Conservation (phyloP, 2,329 filamentous ascomycete genomes). For the Macrophomina tecta region DNA sequence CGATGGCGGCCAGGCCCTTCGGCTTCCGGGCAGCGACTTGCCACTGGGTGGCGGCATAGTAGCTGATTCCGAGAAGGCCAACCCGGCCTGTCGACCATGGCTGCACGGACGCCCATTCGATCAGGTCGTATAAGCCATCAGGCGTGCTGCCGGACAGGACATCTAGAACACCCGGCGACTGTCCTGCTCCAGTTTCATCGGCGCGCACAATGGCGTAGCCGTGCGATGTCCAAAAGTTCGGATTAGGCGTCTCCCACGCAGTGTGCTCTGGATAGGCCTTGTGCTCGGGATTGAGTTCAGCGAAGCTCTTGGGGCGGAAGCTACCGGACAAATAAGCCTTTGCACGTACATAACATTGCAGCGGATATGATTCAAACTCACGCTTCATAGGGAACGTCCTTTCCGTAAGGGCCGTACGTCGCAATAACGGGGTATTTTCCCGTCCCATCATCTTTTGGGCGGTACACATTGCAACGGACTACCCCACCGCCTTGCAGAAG, state of each 20-base stretch:
- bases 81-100: slow-evolving; percentile 58
- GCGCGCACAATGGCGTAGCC: slow-evolving; percentile 63
- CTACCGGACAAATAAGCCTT: too few relatives aligned
- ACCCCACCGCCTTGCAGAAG: too few relatives aligned
- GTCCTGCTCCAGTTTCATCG: slow-evolving; percentile 56
- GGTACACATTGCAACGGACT: too few relatives aligned
- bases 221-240: slow-evolving; percentile 61
- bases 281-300: too few relatives aligned
- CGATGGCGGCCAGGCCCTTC: slow-evolving; percentile 49
- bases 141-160: slow-evolving; percentile 58
- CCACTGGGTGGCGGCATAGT: slow-evolving; percentile 58
- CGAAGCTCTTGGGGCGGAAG: too few relatives aligned
- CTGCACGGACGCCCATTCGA: slow-evolving; percentile 58
- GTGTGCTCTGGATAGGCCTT: slow-evolving; percentile 47
- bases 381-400: too few relatives aligned
- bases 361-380: too few relatives aligned
- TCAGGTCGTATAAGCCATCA: slow-evolving; percentile 57
- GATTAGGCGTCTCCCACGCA: slow-evolving; percentile 66
- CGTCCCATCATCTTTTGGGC: too few relatives aligned
- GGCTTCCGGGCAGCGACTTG: slow-evolving; percentile 56
- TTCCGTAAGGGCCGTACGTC: too few relatives aligned
- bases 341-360: too few relatives aligned
- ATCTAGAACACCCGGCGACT: slow-evolving; percentile 56
- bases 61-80: slow-evolving; percentile 56
- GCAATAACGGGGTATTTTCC: too few relatives aligned